Base-by-base conservation (phyloP, 768 basidiomycete species). In the Leccinellum albellum region DNA sequence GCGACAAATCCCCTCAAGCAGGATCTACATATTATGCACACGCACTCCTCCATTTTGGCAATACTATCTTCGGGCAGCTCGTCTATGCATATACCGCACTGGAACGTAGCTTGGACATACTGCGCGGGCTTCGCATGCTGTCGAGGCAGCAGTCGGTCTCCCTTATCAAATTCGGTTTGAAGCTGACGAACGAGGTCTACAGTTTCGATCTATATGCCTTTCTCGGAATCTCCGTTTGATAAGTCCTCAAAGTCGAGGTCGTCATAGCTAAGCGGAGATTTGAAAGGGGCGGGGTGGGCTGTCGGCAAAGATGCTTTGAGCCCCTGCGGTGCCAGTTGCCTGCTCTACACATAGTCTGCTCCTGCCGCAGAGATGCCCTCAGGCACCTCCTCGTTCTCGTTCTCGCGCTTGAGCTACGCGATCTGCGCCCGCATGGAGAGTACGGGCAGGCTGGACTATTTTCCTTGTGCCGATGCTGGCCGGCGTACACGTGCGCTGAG, bases 71-170 rank as follows among this genome's bases (percentile, higher is more conserved):
- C 72, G 0, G 77, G 72, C 44, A 73, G 65, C 2, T 74, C 65
- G 14, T 88, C 86, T 56, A 81, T 65, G 66, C 87, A 88, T 35
- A 88, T 74, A 8, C 73, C 72, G 61, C 87, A 88, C 40, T 75
- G 67, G 56, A 85, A 86, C 20, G 55, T 67, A 40, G 31, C 29
- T 42, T 78, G 80, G 5, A 62, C 49, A 12, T 55, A 29, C 12
- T 45, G 60, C 15, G 61, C 47, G 6, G 81, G 73, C 3, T 66
- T 64, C 13, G 56, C 57, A 1, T 67, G 61, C 58, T 83, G 75
- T 6, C 47, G 61, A n/a, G 68, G 66, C 33, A 83, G 70, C 2
- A 54, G 65, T 14, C 44, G 44, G 53, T 80, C 69, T 66, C 84
- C 82, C 4, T 65, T 67, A 32, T 81, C 77, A 28, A 70, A 79